Evolutionary conservation across 306 rosid species (phyloP).

Genomic region (Acacia acuminata): DNA sequence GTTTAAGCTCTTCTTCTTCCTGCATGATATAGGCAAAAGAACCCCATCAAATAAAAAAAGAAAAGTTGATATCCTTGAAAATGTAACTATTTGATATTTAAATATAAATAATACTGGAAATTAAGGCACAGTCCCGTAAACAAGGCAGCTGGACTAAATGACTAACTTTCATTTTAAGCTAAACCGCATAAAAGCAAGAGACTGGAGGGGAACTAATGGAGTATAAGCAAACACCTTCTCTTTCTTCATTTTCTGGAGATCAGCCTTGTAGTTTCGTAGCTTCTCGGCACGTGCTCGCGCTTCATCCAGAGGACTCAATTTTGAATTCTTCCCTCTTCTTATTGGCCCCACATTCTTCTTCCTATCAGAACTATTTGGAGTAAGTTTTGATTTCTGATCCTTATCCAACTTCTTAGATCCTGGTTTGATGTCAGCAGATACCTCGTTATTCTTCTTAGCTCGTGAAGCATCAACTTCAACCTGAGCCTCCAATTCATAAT

Average conservation of each 20-base stretch:
- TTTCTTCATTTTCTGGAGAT: conserved; percentile 96
- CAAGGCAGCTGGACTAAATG: conserved; percentile 19
- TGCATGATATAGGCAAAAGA: conserved; percentile 36
- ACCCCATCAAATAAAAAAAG: background rate
- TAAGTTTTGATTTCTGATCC: conserved; percentile 64
- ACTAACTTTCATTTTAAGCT: conserved; percentile 27
- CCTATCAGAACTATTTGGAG: conserved; percentile 56
- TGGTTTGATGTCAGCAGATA: conserved; percentile 43
- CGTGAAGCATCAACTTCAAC: conserved; percentile 39
- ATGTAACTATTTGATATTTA: conserved; percentile 19
- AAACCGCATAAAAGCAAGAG: background rate
- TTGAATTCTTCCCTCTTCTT: conserved; percentile 83
- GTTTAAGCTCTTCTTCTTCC: conserved; percentile 81
- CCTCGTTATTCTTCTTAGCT: conserved; percentile 52
- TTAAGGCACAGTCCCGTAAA: conserved; percentile 5
- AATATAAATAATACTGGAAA: conserved; percentile 16
- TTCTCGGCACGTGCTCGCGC: conserved; percentile 94
- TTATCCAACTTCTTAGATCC: conserved; percentile 61
- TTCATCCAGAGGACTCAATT: conserved; percentile 92
- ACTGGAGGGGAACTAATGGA: conserved; percentile 6
- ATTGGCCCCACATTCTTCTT: conserved; percentile 76
- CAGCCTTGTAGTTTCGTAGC: conserved; percentile 85
- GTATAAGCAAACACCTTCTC: conserved; percentile 68
- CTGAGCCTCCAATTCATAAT: conserved; percentile 78
- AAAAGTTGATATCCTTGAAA: conserved; percentile 26